phyloP scores from a whole-genome alignment of 306 rosid genomes.

The Prunus mongolica region DNA sequence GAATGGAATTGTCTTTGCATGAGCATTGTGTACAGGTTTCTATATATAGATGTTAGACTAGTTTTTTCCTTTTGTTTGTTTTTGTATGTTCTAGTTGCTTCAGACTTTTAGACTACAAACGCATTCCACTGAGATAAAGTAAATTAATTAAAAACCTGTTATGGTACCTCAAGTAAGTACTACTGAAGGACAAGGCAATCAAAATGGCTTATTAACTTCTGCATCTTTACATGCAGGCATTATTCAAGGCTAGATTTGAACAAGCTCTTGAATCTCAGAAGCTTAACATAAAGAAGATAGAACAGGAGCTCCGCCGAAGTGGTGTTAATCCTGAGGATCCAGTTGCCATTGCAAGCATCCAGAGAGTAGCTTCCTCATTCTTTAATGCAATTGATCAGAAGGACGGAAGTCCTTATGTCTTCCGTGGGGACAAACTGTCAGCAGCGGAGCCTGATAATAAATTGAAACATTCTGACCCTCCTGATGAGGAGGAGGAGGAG shows the following conservation, averaged over 20 bases:
- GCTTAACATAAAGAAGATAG: constrained; percentile 84
- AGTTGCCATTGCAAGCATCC: constrained; percentile 89
- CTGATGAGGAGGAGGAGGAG: constrained; percentile 70
- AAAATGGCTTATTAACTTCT: background rate
- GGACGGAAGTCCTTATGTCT: constrained; percentile 87
- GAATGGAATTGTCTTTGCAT: constrained; percentile 3
- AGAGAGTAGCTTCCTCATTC: constrained; percentile 91
- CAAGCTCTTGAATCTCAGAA: constrained; percentile 98
- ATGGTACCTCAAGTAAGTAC: background rate
- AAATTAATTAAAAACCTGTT: background rate
- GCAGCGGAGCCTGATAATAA: constrained; percentile 27
- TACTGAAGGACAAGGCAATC: background rate
- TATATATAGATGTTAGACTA: constrained; percentile 6
- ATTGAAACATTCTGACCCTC: constrained; percentile 55
- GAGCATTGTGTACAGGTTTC: background rate
- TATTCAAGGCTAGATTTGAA: constrained; percentile 98
- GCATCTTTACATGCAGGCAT: constrained; percentile 55
- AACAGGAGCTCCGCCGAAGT: constrained; percentile 84
- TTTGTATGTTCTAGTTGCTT: background rate
- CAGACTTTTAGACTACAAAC: background rate
- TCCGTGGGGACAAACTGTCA: constrained; percentile 50
- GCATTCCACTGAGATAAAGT: background rate
- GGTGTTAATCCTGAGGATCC: constrained; percentile 99
- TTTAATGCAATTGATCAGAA: constrained; percentile 92
- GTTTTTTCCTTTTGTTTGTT: no score